Base-by-base conservation (phyloP, 345 rosid species). In the Excoecaria cochinchinensis region DNA sequence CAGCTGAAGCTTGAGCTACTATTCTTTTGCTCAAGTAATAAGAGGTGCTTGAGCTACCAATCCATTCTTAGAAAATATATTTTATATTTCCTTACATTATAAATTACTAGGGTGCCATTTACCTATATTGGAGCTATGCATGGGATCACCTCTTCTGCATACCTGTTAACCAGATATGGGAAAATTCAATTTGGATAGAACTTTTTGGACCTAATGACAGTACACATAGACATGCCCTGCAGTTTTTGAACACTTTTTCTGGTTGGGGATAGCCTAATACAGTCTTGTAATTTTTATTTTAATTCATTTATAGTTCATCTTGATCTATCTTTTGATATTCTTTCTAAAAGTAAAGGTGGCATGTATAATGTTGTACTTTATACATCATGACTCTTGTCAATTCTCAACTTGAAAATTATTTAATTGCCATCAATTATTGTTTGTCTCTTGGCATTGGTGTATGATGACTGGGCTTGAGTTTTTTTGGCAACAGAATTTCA, bases 401-500 rank as follows among this genome's bases (percentile, higher is more conserved):
- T 65, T 65, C 52, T 40, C 69, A 42, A 6, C 50, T 19, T 65
- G 69, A 8, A 42, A 65, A 65, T 42, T 19, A 8, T 65, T 11
- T 65, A 19, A 65, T 8, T 3, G 40, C 15, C 51, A 19, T 19
- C 51, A 42, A n/a, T 65, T 65, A n/a, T 40, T 44, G 68, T 65
- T 16, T 53, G 9, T 70, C 39, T 31, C 15, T 25, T 53, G 48
- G 61, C 8, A 52, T 52, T 52, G 46, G 38, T 69, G 8, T 25
- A 15, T 69, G 79, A 77, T 76, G 73, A 64, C 57, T 79, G 67
- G 52, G 64, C 73, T 87, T 78, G 73, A 71, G n/a, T 77, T 81
- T 76, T 53, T 85, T 81, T 24, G 77, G 58, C 40, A 21, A 72
- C 87, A 95, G 99, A 90, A 90, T 75, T 92, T 87, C 85, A 73